A percentile compares a stretch with the other conserved stretches of the same genome.
These are phyloP conservation scores for Lipomyces kockii DNA, from an alignment of 805 yeast genomes.

Conservation along the genomic window DNA sequence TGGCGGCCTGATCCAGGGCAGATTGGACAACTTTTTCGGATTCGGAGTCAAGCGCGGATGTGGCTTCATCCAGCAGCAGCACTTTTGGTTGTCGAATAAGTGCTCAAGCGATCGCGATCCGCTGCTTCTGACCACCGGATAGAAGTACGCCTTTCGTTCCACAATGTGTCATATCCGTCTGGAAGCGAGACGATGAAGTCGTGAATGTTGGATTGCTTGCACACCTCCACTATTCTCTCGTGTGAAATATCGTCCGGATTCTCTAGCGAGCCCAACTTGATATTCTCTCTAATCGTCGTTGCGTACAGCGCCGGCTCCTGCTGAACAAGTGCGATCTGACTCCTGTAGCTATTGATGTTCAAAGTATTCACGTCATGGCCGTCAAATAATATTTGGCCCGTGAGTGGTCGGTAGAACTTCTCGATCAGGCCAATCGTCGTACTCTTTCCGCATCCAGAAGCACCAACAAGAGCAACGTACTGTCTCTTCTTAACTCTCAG, in stretches of 20 bases:
- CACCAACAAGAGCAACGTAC: conserved; percentile 90
- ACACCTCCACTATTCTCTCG: conserved; percentile 50
- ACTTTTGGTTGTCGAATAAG: conserved; percentile 60
- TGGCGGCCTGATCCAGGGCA: conserved; percentile 63
- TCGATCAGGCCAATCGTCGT: conserved; percentile 58
- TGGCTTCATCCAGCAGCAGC: conserved; percentile 63
- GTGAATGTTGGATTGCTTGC: conserved; percentile 57
- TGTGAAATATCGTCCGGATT: conserved; percentile 43
- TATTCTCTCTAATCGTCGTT: conserved; percentile 77
- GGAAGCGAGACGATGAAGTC: conserved; percentile 58
- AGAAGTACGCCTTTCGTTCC: conserved; percentile 56
- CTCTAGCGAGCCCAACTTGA: conserved; percentile 54
- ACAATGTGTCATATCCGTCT: conserved; percentile 56
- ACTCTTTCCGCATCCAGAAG: conserved; percentile 63
- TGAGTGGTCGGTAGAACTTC: conserved; percentile 60
- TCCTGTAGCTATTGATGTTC: conserved; percentile 57
- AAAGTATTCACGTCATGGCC: conserved; percentile 79
- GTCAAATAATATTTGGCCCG: conserved; percentile 63
- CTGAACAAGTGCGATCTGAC: conserved; percentile 63
- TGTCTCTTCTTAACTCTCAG: conserved; percentile 66
- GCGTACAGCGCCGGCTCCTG: conserved; percentile 69
- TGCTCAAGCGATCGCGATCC: conserved; percentile 68
- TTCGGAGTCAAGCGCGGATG: conserved; percentile 58
- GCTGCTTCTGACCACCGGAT: conserved; percentile 69
- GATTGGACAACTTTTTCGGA: conserved; percentile 70